Percentiles rank a stretch among this genome's conserved stretches.
Conservation (phyloP, 2,329 filamentous ascomycete genomes). For the Neofusicoccum laricinum region DNA sequence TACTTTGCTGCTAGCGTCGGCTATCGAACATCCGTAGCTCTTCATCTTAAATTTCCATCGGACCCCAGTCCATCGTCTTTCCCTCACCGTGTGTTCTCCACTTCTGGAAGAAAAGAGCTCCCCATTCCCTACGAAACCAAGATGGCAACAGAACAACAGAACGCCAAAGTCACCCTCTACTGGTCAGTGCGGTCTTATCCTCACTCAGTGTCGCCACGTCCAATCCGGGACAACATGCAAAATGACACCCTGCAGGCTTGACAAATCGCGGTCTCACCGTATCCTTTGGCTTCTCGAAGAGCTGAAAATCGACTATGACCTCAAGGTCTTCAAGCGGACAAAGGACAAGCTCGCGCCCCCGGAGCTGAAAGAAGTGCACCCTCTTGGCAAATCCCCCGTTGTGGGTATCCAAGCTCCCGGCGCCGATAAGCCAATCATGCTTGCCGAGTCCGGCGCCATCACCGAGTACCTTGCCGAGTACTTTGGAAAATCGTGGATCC, state of each 20-base stretch:
- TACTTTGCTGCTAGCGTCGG: constrained; percentile 11
- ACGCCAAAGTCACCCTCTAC: constrained; percentile 35
- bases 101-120: too few species aligned
- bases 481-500: constrained; percentile 54
- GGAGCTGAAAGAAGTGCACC: constrained; percentile 74
- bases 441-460: constrained; percentile 82
- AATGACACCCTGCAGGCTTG: constrained; percentile 61
- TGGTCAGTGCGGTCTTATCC: constrained; percentile 24
- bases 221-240: background rate
- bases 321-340: constrained; percentile 73
- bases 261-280: constrained; percentile 77
- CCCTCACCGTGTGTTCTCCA: background rate
- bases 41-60: constrained; percentile 6
- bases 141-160: constrained; percentile 23
- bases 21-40: constrained; percentile 1
- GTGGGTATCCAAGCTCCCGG: constrained; percentile 60
- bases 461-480: constrained; percentile 76
- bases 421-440: constrained; percentile 52
- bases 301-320: constrained; percentile 72
- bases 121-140: constrained; percentile 7
- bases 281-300: constrained; percentile 86
- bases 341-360: constrained; percentile 67
- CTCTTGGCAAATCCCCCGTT: constrained; percentile 82
- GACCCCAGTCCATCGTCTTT: background rate
- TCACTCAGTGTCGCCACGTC: background rate